Evolutionary conservation across 495 filamentous ascomycete species (phyloP).

Genomic region (Copromyces sp.): DNA sequence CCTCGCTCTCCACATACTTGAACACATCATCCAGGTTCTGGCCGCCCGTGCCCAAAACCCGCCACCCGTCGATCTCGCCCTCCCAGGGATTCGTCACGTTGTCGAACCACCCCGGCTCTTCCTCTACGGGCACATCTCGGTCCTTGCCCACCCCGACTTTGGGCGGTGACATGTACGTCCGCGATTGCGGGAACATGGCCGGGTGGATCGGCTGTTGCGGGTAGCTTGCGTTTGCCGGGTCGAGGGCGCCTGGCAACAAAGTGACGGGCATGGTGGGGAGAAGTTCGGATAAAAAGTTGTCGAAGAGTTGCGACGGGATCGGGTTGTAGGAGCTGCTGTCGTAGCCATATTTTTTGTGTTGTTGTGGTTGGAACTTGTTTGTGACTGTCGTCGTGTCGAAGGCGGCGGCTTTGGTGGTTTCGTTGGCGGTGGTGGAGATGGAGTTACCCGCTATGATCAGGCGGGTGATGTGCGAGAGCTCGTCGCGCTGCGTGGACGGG

Average conservation of each 20-base stretch:
- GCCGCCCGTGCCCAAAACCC: conserved; percentile 72
- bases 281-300: conserved; percentile 69
- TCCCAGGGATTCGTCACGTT: conserved; percentile 90
- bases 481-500: conserved; percentile 37
- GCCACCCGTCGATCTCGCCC: conserved; percentile 77
- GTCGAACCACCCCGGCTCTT: conserved; percentile 69
- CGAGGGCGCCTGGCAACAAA: conserved; percentile 60
- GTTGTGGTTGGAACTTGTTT: conserved; percentile 24
- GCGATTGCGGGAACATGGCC: conserved; percentile 67
- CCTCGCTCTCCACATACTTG: conserved; percentile 72
- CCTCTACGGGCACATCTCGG: not conserved
- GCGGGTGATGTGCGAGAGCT: conserved; percentile 61
- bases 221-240: conserved; percentile 71
- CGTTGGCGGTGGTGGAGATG: conserved; percentile 39
- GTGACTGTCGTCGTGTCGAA: conserved; percentile 22
- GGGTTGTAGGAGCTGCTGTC: conserved; percentile 81
- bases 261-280: conserved; percentile 76
- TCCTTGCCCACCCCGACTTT: not conserved
- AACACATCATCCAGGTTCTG: conserved; percentile 92
- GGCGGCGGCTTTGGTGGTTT: conserved; percentile 10
- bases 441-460: conserved; percentile 91
- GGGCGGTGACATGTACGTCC: conserved; percentile 52
- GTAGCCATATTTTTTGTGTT: conserved; percentile 82
- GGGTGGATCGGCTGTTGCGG: conserved; percentile 77
- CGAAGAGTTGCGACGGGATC: conserved; percentile 68